Percentiles rank a stretch among this genome's conserved stretches.
Conservation (phyloP, 176 grass and related monocot species). For the Bolboschoenus planiculmis region DNA sequence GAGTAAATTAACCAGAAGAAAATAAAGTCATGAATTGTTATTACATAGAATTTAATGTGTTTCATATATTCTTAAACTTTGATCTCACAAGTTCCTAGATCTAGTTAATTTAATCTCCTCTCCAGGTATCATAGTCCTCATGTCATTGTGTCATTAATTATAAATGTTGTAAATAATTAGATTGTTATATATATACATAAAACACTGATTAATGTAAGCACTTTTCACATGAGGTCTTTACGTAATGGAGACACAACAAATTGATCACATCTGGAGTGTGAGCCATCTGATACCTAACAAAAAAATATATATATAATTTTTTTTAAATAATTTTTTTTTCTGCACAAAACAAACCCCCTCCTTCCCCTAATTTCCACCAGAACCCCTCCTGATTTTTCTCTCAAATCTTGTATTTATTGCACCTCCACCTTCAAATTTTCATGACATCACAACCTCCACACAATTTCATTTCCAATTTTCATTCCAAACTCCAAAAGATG, state of each 20-base stretch:
- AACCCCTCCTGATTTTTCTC: background rate
- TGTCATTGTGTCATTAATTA: background rate
- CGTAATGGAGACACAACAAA: background rate
- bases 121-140: background rate
- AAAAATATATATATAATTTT: background rate
- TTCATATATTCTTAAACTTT: background rate
- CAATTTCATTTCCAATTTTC: background rate
- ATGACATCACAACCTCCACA: background rate
- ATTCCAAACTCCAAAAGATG: background rate
- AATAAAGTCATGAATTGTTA: background rate
- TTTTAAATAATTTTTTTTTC: background rate
- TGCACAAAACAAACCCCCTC: constrained; percentile 10
- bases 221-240: constrained; percentile 1
- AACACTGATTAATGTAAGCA: background rate
- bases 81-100: background rate
- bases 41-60: background rate
- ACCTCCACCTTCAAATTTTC: background rate
- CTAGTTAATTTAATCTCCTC: background rate
- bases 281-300: constrained; percentile 25
- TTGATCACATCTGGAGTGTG: constrained; percentile 19
- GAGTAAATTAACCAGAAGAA: background rate
- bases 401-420: constrained; percentile 31
- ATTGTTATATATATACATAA: background rate
- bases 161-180: background rate
- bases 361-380: constrained; percentile 30